phyloP scores from a whole-genome alignment of 495 filamentous ascomycete species.

The Penicillium samsonianum region DNA sequence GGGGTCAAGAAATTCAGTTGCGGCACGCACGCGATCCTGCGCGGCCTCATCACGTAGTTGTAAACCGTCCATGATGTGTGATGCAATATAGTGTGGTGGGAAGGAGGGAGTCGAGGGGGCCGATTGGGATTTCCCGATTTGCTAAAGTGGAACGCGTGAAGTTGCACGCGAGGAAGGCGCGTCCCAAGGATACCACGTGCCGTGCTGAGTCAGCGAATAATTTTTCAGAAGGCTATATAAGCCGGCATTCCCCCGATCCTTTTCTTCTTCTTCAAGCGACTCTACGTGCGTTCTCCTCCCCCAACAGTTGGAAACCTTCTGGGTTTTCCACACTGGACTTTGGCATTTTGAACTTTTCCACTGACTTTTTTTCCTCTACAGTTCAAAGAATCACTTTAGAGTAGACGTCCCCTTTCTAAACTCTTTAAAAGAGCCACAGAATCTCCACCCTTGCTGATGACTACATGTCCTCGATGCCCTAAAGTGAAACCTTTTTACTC shows the following conservation, averaged over 20 bases:
- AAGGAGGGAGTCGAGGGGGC: slow-evolving; percentile 22
- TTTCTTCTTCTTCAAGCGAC: slow-evolving; percentile 56
- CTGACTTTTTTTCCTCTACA: slow-evolving; percentile 41
- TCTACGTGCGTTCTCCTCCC: slow-evolving; percentile 59
- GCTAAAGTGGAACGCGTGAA: slow-evolving; percentile 15
- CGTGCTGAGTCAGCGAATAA: slow-evolving; percentile 3
- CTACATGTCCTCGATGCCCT: slow-evolving; percentile 64
- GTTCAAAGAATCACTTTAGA: slow-evolving; percentile 92
- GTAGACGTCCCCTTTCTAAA: slow-evolving; percentile 76
- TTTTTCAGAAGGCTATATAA: slow-evolving; percentile 28
- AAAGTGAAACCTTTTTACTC: slow-evolving; percentile 68
- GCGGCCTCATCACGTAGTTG: slow-evolving; percentile 80
- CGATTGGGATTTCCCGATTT: slow-evolving; percentile 13
- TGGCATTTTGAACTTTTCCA: slow-evolving; percentile 7
- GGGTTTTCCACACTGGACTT: background rate
- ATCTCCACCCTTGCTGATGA: slow-evolving; percentile 77
- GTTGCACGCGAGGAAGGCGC: slow-evolving; percentile 1
- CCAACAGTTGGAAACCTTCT: slow-evolving; percentile 8
- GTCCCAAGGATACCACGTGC: slow-evolving; percentile 1
- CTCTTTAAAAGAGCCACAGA: slow-evolving; percentile 78
- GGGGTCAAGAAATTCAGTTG: slow-evolving; percentile 83
- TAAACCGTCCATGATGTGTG: slow-evolving; percentile 64
- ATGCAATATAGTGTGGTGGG: slow-evolving; percentile 16
- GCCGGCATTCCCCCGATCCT: slow-evolving; percentile 16
- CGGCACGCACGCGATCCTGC: slow-evolving; percentile 75